Base-by-base conservation (phyloP, 176 grass and related monocot genomes). In the Cymbopogon citratus region DNA sequence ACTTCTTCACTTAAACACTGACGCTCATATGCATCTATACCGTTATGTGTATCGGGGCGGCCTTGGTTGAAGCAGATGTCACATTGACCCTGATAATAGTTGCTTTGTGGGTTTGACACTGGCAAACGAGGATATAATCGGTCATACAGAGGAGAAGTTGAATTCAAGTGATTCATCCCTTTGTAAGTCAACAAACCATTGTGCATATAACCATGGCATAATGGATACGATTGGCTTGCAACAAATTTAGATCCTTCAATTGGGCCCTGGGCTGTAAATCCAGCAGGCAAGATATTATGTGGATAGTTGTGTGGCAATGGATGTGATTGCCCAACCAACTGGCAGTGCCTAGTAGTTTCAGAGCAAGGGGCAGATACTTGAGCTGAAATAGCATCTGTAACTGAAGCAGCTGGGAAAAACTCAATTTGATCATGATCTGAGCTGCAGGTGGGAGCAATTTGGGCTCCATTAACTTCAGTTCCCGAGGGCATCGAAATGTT, bases 331-430 rank as follows among this genome's bases (percentile, higher is more conserved):
- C 35, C 70, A 80, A 60, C 46, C 52, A 79, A 68, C 62, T 84
- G 69, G 36, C 61, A 3, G 69, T 79, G 51, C 66, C 21, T 27
- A 60, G n/a, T 18, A 56, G 27, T 48, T 59, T 49, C 71, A 60
- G 63, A 81, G 48, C 2, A 62, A 61, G 71, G 15, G 9, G 85
- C 6, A 69, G 71, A 68, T 27, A 80, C 70, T 67, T 75, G 60
- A 81, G 69, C 75, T 81, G 84, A 85, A 85, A 63, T 62, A 19
- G 43, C 67, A 85, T 75, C 23, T 57, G 28, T 34, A 10, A 76
- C 16, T 84, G 69, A 73, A 66, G 63, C 38, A 74, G 56, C 71
- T 29, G 2, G 54, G 21, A 38, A 54, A 66, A 48, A n/a, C 39
- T 74, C 38, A 59, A 6, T 36, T 49, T 73, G 87, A 8, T 77